A percentile compares a stretch with the other conserved stretches of the same genome.
phyloP scores from a whole-genome alignment of 2,329 filamentous ascomycete species.

The Knufia fluminis region DNA sequence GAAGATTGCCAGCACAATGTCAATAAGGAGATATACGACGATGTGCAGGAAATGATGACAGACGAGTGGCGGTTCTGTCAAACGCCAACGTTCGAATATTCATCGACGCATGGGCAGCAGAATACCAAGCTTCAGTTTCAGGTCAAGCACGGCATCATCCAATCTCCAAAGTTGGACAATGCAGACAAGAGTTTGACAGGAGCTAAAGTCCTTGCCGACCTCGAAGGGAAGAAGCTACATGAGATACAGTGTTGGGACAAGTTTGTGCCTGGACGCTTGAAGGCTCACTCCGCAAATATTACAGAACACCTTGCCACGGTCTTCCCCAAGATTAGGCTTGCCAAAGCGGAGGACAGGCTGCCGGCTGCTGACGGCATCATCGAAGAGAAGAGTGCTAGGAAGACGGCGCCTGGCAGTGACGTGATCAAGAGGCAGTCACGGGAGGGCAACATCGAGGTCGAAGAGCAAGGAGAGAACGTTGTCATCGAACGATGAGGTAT shows the following conservation, averaged over 20 bases:
- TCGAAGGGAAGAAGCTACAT: constrained; percentile 8
- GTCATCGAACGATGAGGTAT: neutral
- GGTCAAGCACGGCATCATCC: constrained; percentile 15
- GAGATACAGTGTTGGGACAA: constrained; percentile 1
- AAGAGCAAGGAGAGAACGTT: constrained; percentile 5
- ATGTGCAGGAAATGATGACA: constrained; percentile 17
- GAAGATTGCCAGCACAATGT: constrained; percentile 8
- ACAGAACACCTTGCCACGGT: neutral
- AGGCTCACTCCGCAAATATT: neutral
- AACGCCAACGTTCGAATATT: constrained; percentile 20
- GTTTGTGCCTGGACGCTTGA: neutral
- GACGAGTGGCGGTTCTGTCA: constrained; percentile 19
- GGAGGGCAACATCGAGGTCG: neutral
- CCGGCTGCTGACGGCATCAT: neutral
- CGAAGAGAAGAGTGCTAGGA: neutral
- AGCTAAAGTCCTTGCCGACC: neutral
- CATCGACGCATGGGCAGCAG: constrained; percentile 11
- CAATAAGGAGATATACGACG: constrained; percentile 12
- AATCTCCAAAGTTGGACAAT: constrained; percentile 4
- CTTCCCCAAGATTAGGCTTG: neutral
- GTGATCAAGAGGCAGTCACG: neutral
- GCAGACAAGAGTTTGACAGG: neutral
- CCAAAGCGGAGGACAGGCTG: neutral
- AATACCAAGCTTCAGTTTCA: constrained; percentile 13
- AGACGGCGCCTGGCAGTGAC: neutral